Conservation (phyloP, 2,329 filamentous ascomycete genomes). For the Penicillium hesseltinei region DNA sequence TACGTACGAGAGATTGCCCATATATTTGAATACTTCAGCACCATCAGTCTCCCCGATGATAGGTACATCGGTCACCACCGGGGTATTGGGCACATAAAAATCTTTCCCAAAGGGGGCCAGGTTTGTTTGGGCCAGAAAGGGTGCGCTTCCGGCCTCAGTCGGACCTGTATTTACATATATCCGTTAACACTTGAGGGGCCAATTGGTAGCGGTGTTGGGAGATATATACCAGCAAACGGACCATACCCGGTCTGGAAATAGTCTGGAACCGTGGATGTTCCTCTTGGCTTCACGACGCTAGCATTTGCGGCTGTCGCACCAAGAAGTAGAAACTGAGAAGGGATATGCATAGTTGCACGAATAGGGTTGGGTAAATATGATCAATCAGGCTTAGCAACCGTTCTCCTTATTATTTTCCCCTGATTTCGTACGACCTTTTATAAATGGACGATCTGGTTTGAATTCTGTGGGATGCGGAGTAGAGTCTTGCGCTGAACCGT, state of each 20-base stretch:
- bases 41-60: slow-evolving; percentile 58
- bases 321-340: not conserved
- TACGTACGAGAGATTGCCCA: slow-evolving; percentile 58
- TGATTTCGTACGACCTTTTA: not conserved
- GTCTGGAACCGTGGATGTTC: not conserved
- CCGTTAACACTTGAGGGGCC: not conserved
- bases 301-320: not conserved
- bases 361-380: not conserved
- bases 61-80: slow-evolving; percentile 68
- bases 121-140: slow-evolving; percentile 71
- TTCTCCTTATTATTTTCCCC: not conserved
- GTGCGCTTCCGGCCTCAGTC: slow-evolving; percentile 60
- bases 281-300: not conserved
- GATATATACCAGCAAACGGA: not conserved
- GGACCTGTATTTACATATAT: slow-evolving; percentile 1
- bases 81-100: slow-evolving; percentile 66
- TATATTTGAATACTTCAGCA: slow-evolving; percentile 66
- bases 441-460: not conserved
- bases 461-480: not conserved
- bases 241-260: not conserved
- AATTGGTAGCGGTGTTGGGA: not conserved
- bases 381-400: not conserved
- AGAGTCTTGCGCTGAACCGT: too few species aligned
- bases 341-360: not conserved
- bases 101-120: slow-evolving; percentile 61